A percentile compares a stretch with the other conserved stretches of the same genome.
Evolutionary conservation across 192 early-diverging fungal species (phyloP).

Genomic region (Podila verticillata): DNA sequence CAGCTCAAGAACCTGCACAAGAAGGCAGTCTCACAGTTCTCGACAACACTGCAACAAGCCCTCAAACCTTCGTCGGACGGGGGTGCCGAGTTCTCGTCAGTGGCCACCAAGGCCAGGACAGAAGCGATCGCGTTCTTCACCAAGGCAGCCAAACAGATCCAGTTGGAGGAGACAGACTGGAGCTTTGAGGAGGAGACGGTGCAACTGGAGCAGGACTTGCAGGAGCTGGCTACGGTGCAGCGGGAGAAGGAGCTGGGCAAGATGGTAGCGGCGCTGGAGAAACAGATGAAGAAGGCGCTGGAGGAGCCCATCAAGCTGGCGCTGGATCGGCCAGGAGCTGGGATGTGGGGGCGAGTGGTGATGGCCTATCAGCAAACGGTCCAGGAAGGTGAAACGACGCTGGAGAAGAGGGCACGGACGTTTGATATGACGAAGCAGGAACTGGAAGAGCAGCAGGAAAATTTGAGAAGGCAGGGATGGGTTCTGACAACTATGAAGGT

Average conservation of each 20-base stretch:
- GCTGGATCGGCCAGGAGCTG: constrained; percentile 68
- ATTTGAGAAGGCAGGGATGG: constrained; percentile 76
- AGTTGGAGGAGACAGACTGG: constrained; percentile 78
- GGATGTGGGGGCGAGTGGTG: constrained; percentile 82
- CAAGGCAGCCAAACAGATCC: constrained; percentile 50
- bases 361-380: constrained; percentile 59
- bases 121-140: constrained; percentile 33
- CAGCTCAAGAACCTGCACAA: constrained; percentile 92
- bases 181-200: constrained; percentile 62
- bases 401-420: constrained; percentile 54
- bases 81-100: constrained; percentile 69
- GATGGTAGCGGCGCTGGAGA: constrained; percentile 68
- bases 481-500: constrained; percentile 71
- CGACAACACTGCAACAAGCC: constrained; percentile 50
- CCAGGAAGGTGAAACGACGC: constrained; percentile 56
- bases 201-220: constrained; percentile 69
- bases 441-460: constrained; percentile 32
- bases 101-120: constrained; percentile 40
- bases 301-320: constrained; percentile 74
- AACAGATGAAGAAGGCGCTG: constrained; percentile 63
- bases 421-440: constrained; percentile 28
- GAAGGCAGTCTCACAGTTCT: constrained; percentile 71
- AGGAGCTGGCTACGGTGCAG: constrained; percentile 62
- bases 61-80: constrained; percentile 32
- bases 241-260: constrained; percentile 71